Conservation (phyloP, 2,329 filamentous ascomycete species). For the Cercospora zeina region DNA sequence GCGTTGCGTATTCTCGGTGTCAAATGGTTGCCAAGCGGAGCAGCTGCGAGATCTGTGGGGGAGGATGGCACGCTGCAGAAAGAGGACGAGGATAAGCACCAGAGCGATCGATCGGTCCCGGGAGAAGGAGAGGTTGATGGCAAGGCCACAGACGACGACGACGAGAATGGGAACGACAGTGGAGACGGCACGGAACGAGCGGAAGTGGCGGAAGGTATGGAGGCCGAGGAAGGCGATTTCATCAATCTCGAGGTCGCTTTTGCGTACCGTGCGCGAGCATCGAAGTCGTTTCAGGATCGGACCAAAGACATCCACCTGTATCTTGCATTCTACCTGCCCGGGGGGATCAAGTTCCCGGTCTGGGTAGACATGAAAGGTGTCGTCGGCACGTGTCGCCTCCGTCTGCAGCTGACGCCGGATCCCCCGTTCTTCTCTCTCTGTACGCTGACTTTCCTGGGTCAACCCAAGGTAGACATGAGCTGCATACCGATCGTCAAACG, state of each 20-base stretch:
- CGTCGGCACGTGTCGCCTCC: slow-evolving; percentile 67
- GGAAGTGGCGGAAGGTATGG: slow-evolving; percentile 61
- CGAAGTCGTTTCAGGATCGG: slow-evolving; percentile 60
- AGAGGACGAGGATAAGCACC: slow-evolving; percentile 46
- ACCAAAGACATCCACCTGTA: slow-evolving; percentile 72
- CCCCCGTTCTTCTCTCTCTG: slow-evolving; percentile 76
- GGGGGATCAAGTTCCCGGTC: slow-evolving; percentile 59
- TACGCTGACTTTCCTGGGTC: slow-evolving; percentile 72
- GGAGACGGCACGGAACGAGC: slow-evolving; percentile 33
- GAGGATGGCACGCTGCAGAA: slow-evolving; percentile 58
- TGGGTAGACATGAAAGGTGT: slow-evolving; percentile 75
- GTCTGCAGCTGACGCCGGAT: slow-evolving; percentile 72
- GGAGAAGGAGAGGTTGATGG: slow-evolving; percentile 47
- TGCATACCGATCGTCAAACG: slow-evolving; percentile 70
- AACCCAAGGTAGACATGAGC: slow-evolving; percentile 69
- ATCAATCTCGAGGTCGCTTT: slow-evolving; percentile 75
- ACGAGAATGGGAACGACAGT: slow-evolving; percentile 39
- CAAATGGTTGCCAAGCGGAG: slow-evolving; percentile 70
- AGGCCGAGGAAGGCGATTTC: slow-evolving; percentile 75
- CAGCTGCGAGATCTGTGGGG: slow-evolving; percentile 62
- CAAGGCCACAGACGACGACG: slow-evolving; percentile 39
- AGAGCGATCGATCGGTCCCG: slow-evolving; percentile 53
- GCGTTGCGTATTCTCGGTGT: slow-evolving; percentile 69
- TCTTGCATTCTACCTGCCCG: slow-evolving; percentile 64
- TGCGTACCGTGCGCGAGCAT: slow-evolving; percentile 65